phyloP scores from a whole-genome alignment of 768 basidiomycete species.

The Tephrocybe sp. region DNA sequence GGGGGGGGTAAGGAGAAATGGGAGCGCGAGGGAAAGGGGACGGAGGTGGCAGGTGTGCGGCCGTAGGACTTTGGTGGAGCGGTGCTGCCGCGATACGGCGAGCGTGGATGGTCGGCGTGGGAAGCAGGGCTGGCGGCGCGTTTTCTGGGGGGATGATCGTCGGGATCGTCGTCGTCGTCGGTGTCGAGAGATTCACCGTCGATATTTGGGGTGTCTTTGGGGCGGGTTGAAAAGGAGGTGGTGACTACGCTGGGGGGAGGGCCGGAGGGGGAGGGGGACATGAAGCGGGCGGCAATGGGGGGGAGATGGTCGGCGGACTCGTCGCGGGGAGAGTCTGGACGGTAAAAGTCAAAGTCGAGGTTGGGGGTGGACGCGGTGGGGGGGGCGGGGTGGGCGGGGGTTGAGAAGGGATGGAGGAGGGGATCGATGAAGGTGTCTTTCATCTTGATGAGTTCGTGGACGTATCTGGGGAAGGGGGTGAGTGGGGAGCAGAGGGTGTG shows the following conservation, averaged over 20 bases:
- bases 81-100: conserved; percentile 65
- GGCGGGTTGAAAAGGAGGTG: conserved; percentile 36
- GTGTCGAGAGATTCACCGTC: conserved; percentile 71
- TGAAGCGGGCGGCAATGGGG: conserved; percentile 91
- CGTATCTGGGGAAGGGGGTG: conserved; percentile 63
- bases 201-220: conserved; percentile 62
- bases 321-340: conserved; percentile 61
- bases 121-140: conserved; percentile 28
- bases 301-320: conserved; percentile 77
- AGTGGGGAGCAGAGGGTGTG: too few species aligned
- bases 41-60: conserved; percentile 39
- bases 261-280: conserved; percentile 64
- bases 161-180: conserved; percentile 69
- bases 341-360: conserved; percentile 71
- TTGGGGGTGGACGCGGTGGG: conserved; percentile 57
- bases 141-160: conserved; percentile 45
- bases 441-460: conserved; percentile 86
- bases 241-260: conserved; percentile 25
- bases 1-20: conserved; percentile 77
- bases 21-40: conserved; percentile 80
- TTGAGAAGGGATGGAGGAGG: conserved; percentile 80
- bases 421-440: conserved; percentile 92
- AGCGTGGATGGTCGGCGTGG: conserved; percentile 72
- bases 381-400: conserved; percentile 40
- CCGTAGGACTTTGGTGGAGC: conserved; percentile 41